phyloP scores from a whole-genome alignment of 1,284 basidiomycete genomes.

The Singerocomus inundabilis region DNA sequence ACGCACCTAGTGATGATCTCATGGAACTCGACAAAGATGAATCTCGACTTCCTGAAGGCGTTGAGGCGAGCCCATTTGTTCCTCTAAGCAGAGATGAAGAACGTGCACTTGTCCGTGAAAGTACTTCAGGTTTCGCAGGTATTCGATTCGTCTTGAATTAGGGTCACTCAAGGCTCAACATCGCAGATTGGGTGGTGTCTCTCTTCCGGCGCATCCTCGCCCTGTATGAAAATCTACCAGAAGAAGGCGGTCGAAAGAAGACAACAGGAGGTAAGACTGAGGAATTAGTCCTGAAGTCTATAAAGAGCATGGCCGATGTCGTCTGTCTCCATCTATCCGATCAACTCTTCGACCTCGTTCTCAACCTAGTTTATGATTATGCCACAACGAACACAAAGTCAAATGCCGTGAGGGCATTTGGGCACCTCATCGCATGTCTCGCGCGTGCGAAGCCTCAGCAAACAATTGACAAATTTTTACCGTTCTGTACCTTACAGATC shows the following conservation, averaged over 20 bases:
- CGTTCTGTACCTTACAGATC: constrained; percentile 80
- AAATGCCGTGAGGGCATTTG: constrained; percentile 88
- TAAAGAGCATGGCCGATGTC: constrained; percentile 82
- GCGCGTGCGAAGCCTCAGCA: constrained; percentile 78
- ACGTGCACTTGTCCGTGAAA: constrained; percentile 69
- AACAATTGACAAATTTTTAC: constrained; percentile 80
- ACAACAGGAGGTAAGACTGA: constrained; percentile 86
- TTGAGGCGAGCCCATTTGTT: constrained; percentile 49
- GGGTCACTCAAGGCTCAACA: constrained; percentile 8
- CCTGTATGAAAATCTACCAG: constrained; percentile 91
- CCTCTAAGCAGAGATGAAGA: constrained; percentile 69
- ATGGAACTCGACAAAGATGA: constrained; percentile 52
- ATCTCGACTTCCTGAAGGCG: constrained; percentile 51
- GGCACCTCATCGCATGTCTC: constrained; percentile 85
- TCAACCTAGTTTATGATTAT: constrained; percentile 86
- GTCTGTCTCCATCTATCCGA: constrained; percentile 90
- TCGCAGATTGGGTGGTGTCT: constrained; percentile 82
- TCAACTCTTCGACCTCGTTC: constrained; percentile 80
- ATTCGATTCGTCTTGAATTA: constrained; percentile 14
- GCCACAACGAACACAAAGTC: constrained; percentile 83
- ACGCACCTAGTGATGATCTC: constrained; percentile 50
- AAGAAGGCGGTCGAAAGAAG: constrained; percentile 83
- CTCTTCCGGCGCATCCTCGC: constrained; percentile 86
- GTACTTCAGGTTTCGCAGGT: constrained; percentile 81
- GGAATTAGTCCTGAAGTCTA: constrained; percentile 78